Base-by-base conservation (phyloP, 176 grass and related monocot species). In the Carex kokanica region DNA sequence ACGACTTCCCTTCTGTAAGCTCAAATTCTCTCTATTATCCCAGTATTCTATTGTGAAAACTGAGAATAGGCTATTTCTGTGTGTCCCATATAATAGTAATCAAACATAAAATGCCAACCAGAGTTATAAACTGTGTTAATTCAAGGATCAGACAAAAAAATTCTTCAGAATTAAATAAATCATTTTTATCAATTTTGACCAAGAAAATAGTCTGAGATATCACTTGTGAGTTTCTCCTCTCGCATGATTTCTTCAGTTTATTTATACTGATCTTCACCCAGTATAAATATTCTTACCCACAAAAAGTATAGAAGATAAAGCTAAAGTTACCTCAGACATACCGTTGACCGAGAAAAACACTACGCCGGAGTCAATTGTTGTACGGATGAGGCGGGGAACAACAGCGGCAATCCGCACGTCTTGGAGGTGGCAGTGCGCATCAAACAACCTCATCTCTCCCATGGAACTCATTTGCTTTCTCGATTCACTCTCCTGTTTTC, bases 371-470 rank as follows among this genome's bases (percentile, higher is more conserved):
- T 87, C 87, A 31, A 84, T 7, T 63, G 95, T 89, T 17, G 90
- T 83, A 60, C 89, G 78, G 68, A 98, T 86, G 84, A 95, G 90
- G 17, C 78, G 54, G 2, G 89, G 90, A 29, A 85, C 90, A 3
- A 73, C 84, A 52, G 81, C 54, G n/a, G 72, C 67, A 78, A 97
- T 75, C 61, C 92, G 88, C 18, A 62, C 80, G 21, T 97, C 92
- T 80, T 94, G 92, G 41, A 97, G 94, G 85, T 92, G 92, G 87
- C 90, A 94, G 87, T 97, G 94, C 5, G 85, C 94, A 60, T 98
- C 89, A 86, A 98, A 98, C 62, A 94, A 60, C 62, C 65, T 88
- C 23, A 88, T 63, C 40, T 54, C 53, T 69, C 38, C 29, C 20
- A 54, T 55, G 23, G 27, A 15, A 21, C 72, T 85, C 68, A 14